phyloP scores from a whole-genome alignment of 2,329 filamentous ascomycete species.

The Monosporascus sp. region DNA sequence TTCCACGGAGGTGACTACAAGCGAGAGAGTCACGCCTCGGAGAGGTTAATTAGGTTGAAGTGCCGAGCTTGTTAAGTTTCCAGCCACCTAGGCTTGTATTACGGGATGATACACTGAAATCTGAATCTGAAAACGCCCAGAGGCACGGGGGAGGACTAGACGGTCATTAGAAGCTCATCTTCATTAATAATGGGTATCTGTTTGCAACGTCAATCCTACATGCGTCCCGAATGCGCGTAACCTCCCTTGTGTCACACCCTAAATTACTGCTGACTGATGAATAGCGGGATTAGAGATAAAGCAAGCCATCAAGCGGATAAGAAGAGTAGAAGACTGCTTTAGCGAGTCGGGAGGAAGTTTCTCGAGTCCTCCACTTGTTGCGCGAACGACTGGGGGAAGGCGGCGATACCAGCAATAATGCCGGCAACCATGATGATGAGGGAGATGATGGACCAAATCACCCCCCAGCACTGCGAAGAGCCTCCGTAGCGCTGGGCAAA shows the following conservation, averaged over 20 bases:
- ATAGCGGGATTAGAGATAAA: too few relatives aligned
- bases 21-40: too few relatives aligned
- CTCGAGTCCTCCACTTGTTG: slow-evolving; percentile 66
- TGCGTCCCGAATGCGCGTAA: too few relatives aligned
- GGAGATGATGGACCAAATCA: slow-evolving; percentile 72
- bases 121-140: too few relatives aligned
- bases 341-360: slow-evolving; percentile 51
- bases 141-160: background rate
- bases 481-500: slow-evolving; percentile 75
- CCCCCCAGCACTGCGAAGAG: slow-evolving; percentile 75
- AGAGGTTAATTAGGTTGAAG: too few relatives aligned
- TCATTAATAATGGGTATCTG: background rate
- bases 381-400: slow-evolving; percentile 64
- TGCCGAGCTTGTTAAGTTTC: too few relatives aligned
- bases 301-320: too few relatives aligned
- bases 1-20: too few relatives aligned
- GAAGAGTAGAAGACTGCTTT: background rate
- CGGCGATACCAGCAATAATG: slow-evolving; percentile 72
- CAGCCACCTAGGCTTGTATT: too few relatives aligned
- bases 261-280: too few relatives aligned
- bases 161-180: background rate
- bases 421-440: slow-evolving; percentile 65
- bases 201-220: background rate
- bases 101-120: too few relatives aligned
- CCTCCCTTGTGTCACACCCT: too few relatives aligned